Evolutionary conservation across 1,284 basidiomycete genomes (phyloP).

Genomic region (Ceratobasidium sp.): DNA sequence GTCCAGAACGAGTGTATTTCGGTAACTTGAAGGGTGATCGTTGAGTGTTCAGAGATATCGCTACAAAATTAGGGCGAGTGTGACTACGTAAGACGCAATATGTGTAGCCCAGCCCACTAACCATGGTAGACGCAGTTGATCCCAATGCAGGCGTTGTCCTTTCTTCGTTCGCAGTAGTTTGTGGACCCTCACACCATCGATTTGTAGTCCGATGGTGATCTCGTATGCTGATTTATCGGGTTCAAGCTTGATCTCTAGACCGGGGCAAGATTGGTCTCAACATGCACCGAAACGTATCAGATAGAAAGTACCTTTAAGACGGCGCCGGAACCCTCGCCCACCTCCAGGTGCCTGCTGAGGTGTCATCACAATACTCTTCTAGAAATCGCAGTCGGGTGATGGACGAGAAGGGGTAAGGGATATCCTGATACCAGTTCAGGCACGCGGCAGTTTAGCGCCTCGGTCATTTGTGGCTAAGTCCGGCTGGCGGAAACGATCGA

Average conservation of each 20-base stretch:
- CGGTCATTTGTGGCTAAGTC: too few species aligned
- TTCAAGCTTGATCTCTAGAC: constrained; percentile 3
- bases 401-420: too few species aligned
- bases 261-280: not conserved
- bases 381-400: too few species aligned
- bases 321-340: too few species aligned
- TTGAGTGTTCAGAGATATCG: not conserved
- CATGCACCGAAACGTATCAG: too few species aligned
- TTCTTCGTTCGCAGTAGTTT: not conserved
- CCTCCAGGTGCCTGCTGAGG: too few species aligned
- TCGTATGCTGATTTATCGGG: not conserved
- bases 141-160: not conserved
- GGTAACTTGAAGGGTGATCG: not conserved
- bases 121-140: not conserved
- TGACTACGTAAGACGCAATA: not conserved
- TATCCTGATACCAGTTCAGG: too few species aligned
- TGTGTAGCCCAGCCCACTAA: not conserved
- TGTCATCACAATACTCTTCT: too few species aligned
- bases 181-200: not conserved
- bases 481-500: too few species aligned
- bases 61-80: not conserved
- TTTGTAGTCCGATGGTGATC: not conserved
- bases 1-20: not conserved
- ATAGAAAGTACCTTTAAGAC: too few species aligned
- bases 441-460: too few species aligned